Conservation (phyloP, 257 asterid genomes). For the Solanum ahanhuiri region DNA sequence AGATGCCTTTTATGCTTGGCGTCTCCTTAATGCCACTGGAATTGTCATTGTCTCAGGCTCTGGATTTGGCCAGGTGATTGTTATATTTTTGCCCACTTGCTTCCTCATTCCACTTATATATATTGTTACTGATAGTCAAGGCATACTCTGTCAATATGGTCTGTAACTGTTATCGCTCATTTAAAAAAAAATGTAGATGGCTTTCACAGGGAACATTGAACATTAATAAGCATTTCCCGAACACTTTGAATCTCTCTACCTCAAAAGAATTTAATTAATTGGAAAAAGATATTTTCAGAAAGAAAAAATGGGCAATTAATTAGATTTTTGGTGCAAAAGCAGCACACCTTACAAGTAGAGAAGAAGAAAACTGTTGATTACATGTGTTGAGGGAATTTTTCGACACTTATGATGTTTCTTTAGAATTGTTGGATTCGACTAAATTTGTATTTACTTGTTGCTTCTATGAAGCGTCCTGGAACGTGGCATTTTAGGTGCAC, state of each 20-base stretch:
- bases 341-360: background rate
- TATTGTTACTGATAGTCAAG: background rate
- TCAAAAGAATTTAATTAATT: background rate
- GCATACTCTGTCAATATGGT: background rate
- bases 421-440: background rate
- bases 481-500: conserved; percentile 98
- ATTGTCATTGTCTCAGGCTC: conserved; percentile 93
- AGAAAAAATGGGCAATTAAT: background rate
- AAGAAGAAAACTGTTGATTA: background rate
- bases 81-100: background rate
- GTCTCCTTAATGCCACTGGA: conserved; percentile 89
- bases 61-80: conserved; percentile 81
- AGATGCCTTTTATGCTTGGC: conserved; percentile 61
- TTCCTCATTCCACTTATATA: background rate
- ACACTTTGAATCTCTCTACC: background rate
- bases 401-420: background rate
- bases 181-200: no score
- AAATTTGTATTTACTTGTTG: background rate
- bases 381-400: background rate
- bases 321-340: background rate
- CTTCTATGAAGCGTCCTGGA: conserved; percentile 41
- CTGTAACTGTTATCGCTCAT: background rate
- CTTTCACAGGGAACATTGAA: background rate
- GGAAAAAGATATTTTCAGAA: background rate
- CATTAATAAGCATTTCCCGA: background rate